Base-by-base conservation (phyloP, 495 filamentous ascomycete species). In the Cercophora samala region DNA sequence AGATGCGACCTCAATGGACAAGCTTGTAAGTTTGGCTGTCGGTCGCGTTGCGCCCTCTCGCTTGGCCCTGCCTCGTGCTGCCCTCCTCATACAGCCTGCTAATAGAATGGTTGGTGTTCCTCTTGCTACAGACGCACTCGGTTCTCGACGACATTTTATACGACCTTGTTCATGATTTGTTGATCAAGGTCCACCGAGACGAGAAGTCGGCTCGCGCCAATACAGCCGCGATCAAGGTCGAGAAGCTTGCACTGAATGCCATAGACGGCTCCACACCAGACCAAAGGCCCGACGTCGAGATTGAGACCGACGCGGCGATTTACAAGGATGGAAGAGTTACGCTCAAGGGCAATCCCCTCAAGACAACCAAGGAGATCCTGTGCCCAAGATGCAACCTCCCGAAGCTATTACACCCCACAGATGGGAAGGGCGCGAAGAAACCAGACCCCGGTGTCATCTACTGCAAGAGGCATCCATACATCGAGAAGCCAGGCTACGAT, bases 381-480 rank as follows among this genome's bases (percentile, higher is more conserved):
- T 91, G 89, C 65, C 84, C 86, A 8, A 85, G 86, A 66, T 91
- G 89, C 65, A 84, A 86, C 65, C 81, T 89, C 22, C 88, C 88
- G 21, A 83, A 85, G 46, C 81, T 91, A 32, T 73, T 89, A 54
- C 83, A 90, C 69, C 88, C 88, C 4, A 84, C 84, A 22, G 83
- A 86, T 26, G 88, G 88, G 29, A 82, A 83, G 63, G 86, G 86
- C 23, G 82, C 86, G 22, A 79, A 80, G 46, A 84, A 86, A 69
- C 85, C 86, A 6, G 88, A 90, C 67, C 83, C 85, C 1, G 81
- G 85, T 68, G 78, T 84, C 69, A 81, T 85, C 76, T 96, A 93
- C 78, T 96, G 92, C 82, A 88, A 88, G 71, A 88, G 86, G 65
- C 87, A 88, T 61, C 91, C 92, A 13, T 88, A 88, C 77, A 87